Conservation (phyloP, 805 yeast genomes). For the Nakazawaea ernobii region DNA sequence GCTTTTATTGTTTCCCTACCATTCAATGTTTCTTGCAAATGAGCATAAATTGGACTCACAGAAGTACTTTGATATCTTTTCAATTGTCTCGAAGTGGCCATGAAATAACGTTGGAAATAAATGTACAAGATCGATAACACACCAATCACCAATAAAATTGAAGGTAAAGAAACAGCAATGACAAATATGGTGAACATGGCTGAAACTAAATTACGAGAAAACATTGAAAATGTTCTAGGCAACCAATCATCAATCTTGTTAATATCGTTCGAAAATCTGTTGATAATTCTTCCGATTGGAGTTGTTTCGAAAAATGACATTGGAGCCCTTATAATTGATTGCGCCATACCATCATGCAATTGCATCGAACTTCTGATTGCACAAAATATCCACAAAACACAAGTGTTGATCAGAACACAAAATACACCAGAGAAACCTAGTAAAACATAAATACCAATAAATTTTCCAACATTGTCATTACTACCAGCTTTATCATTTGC, state of each 20-base stretch:
- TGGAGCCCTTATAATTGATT: conserved; percentile 74
- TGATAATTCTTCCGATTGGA: conserved; percentile 87
- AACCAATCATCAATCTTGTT: conserved; percentile 79
- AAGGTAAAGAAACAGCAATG: conserved; percentile 85
- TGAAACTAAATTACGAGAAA: conserved; percentile 53
- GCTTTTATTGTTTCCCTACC: conserved; percentile 78
- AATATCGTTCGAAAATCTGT: conserved; percentile 87
- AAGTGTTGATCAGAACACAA: conserved; percentile 38
- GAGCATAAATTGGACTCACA: conserved; percentile 76
- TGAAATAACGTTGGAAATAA: conserved; percentile 70
- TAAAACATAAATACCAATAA: conserved; percentile 47
- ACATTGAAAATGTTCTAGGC: conserved; percentile 67
- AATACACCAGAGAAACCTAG: conserved; percentile 50
- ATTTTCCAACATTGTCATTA: conserved; percentile 38
- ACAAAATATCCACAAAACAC: conserved; percentile 54
- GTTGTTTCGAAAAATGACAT: conserved; percentile 96
- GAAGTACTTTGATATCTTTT: conserved; percentile 79
- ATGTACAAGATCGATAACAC: conserved; percentile 66
- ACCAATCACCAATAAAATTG: conserved; percentile 61
- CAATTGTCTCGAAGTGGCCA: conserved; percentile 74
- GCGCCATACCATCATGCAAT: conserved; percentile 73
- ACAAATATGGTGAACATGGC: conserved; percentile 75
- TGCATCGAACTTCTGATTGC: conserved; percentile 76
- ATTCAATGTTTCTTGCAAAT: conserved; percentile 74
- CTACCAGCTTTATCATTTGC: conserved; percentile 34